Evolutionary conservation across 2,329 filamentous ascomycete species (phyloP).

Genomic region (Fusarium miscanthi): DNA sequence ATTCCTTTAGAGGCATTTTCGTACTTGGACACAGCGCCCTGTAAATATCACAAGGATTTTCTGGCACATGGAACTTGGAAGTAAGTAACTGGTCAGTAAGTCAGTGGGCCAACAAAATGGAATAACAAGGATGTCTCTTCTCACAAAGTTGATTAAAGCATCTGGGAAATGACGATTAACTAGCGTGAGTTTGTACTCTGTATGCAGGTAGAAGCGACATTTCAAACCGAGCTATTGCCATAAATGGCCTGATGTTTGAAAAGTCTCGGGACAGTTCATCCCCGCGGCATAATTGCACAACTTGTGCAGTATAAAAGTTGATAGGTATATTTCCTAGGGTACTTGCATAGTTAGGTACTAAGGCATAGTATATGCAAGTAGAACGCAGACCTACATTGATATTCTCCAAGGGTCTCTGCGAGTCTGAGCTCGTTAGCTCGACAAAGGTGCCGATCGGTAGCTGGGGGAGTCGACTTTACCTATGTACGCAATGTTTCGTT

Average conservation of each 20-base stretch:
- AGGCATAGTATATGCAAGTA: background rate
- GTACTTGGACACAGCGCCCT: conserved; percentile 26
- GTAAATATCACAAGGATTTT: conserved; percentile 29
- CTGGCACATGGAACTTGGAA: conserved; percentile 25
- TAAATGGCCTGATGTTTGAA: conserved; percentile 39
- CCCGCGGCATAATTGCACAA: conserved; percentile 23
- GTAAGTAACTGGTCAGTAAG: conserved; percentile 20
- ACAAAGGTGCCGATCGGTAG: conserved; percentile 37
- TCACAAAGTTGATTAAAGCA: conserved; percentile 19
- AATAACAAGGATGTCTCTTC: conserved; percentile 41
- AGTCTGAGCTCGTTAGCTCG: conserved; percentile 28
- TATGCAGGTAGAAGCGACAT: conserved; percentile 34
- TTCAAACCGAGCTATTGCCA: conserved; percentile 33
- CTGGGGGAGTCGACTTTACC: conserved; percentile 30
- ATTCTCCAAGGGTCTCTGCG: conserved; percentile 25
- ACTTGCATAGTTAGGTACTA: background rate
- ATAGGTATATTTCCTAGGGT: background rate
- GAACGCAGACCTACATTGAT: conserved; percentile 10
- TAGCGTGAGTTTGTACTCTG: conserved; percentile 27
- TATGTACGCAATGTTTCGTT: conserved; percentile 43
- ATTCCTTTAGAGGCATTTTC: conserved; percentile 36
- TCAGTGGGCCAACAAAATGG: conserved; percentile 23
- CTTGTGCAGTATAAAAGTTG: conserved; percentile 8
- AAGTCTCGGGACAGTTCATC: conserved; percentile 26
- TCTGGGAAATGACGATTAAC: conserved; percentile 44